Evolutionary conservation across 2,329 filamentous ascomycete species (phyloP), one percentile per base, ranked within the genome.

Genomic region (Cladosporium sp.): DNA sequence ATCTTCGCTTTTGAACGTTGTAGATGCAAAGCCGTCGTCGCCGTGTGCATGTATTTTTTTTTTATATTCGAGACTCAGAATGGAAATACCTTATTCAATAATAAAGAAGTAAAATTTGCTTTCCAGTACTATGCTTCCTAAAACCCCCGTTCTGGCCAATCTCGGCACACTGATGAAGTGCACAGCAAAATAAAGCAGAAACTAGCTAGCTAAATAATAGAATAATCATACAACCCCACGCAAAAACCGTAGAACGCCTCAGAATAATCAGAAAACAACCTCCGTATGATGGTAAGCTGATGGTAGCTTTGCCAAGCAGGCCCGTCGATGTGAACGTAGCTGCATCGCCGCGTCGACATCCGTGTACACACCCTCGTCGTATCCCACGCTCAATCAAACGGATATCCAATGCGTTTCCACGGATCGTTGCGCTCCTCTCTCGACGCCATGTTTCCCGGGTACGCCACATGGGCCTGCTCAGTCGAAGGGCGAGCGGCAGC

Each of bases 401-500:
- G 47, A 38, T 62, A 62, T 12, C 34, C 59, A 34, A 51, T 49
- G 14, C 59, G 38, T 7, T n/a, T 52, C 59, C 59, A 62, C 11
- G 59, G 47, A 62, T 62, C 59, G 21, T 62, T 62, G 6, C 59
- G 59, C 32, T 62, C 59, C 5, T 52, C 44, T 6, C 59, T 38
- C n/a, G 44, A 38, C 12, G 30, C 14, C 15, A 18, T 12, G 18
- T 1, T 15, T 7, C 26, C n/a, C 26, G 24, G 24, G 7, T 24
- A 12, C 7, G 28, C 52, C 18, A 34, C 28, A 2, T 55, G 30
- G 15, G 28, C 28, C 10, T 55, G 52, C 52, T 32, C 28, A 1
- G 28, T 21, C 28, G 52, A 55, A 34, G 28, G 28, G 2, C 32
- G 55, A 14, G 34, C 38, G 3, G 38, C 26, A n/a, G 24, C 36